phyloP scores from a whole-genome alignment of 1,284 basidiomycete genomes.

The Singerocomus rubriflavus region DNA sequence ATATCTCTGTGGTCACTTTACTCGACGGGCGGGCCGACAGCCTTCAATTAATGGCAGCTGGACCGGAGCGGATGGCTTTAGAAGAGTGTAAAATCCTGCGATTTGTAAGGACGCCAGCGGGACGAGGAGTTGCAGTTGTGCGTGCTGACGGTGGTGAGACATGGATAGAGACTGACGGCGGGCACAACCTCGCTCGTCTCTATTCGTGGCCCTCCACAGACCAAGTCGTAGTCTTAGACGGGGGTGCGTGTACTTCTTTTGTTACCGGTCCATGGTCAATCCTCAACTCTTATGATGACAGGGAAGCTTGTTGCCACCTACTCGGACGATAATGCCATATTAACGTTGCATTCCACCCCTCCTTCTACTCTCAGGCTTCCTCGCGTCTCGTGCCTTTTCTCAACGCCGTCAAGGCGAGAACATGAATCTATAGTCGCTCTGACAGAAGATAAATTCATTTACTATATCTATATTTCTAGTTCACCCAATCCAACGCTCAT shows the following conservation, averaged over 20 bases:
- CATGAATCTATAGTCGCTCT: constrained; percentile 61
- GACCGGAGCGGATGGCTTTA: constrained; percentile 39
- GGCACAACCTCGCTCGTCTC: constrained; percentile 42
- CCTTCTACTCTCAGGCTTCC: constrained; percentile 49
- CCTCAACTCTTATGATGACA: constrained; percentile 14
- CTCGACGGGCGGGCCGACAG: constrained; percentile 58
- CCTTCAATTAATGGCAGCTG: constrained; percentile 41
- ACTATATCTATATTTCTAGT: constrained; percentile 45
- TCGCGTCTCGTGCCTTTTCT: constrained; percentile 56
- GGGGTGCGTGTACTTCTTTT: constrained; percentile 40
- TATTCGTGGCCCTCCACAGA: constrained; percentile 54
- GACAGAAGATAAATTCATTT: constrained; percentile 51
- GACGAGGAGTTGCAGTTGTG: constrained; percentile 64
- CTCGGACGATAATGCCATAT: constrained; percentile 37
- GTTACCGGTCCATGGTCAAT: constrained; percentile 8
- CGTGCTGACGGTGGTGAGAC: constrained; percentile 58
- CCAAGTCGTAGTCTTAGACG: constrained; percentile 62
- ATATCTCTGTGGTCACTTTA: constrained; percentile 53
- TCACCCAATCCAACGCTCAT: constrained; percentile 35
- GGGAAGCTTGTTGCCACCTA: constrained; percentile 37
- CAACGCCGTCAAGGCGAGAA: constrained; percentile 49
- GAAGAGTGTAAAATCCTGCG: constrained; percentile 53
- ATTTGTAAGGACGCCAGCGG: constrained; percentile 74
- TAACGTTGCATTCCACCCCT: constrained; percentile 51
- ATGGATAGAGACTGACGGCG: constrained; percentile 52